Evolutionary conservation across 139 green algal genomes (phyloP), one percentile per base, ranked within the genome.

Genomic region (Tetraselmis striata): DNA sequence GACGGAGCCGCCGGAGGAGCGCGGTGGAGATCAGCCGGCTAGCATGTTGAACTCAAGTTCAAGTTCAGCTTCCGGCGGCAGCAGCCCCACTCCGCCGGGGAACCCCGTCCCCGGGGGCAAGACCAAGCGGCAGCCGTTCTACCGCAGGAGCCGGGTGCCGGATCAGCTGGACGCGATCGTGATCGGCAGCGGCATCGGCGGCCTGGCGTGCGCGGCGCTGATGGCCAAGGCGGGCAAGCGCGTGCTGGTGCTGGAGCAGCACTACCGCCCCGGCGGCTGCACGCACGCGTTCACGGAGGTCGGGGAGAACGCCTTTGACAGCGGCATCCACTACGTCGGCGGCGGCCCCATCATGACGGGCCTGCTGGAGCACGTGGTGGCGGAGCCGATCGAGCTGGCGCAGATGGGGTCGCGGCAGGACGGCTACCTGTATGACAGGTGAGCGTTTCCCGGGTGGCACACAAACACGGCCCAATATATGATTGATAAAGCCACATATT

Each of bases 161-260:
- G n/a, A n/a, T n/a, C n/a, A n/a, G 11, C 31, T 81, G 2, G 79
- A 86, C 2, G 82, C 59, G 29, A 67, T 86, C 30, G 80, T 86
- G 30, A 79, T 86, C 28, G 82, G 82, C 1, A 77, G 75, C 32
- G 82, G n/a, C n/a, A n/a, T n/a, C n/a, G n/a, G n/a, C n/a, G n/a
- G n/a, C n/a, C n/a, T n/a, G n/a, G n/a, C n/a, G n/a, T n/a, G n/a
- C n/a, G n/a, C n/a, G n/a, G n/a, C n/a, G n/a, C n/a, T n/a, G n/a
- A n/a, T n/a, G n/a, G 82, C 82, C 27, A 59, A 30, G 5, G 58
- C 80, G 2, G 82, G 82, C 27, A 80, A 83, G 77, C 30, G n/a
- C 2, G 82, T 86, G 1, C 80, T 78, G 2, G 82, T 86, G 29
- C 78, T 82, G 2, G 82, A 86, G 77, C 24, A 31, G 28, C 82